A percentile compares a stretch with the other conserved stretches of the same genome.
These are phyloP conservation scores for Aleurites moluccanus DNA, from an alignment of 441 rosid genomes.

Conservation along the genomic window DNA sequence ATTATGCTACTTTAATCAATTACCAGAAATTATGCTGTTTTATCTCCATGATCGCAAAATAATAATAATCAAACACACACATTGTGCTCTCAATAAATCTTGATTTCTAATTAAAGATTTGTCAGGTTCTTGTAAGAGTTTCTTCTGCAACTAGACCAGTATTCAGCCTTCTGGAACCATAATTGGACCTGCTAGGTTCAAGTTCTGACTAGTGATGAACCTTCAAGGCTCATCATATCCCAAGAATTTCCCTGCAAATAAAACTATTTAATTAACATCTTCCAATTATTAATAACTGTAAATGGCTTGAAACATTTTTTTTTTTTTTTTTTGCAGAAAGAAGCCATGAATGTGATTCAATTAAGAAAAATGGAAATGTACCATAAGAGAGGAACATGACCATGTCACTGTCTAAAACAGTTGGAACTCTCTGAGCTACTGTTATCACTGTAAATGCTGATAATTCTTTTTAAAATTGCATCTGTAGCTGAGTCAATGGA, in stretches of 20 bases:
- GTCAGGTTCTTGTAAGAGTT: slow-evolving; percentile 24
- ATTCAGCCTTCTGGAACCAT: too few species aligned
- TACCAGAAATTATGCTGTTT: too few species aligned
- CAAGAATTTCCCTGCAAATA: slow-evolving; percentile 55
- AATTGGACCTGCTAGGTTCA: too few species aligned
- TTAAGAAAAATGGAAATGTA: slow-evolving; percentile 18
- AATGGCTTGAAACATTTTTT: too few species aligned
- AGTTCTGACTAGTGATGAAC: too few species aligned
- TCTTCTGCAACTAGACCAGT: slow-evolving; percentile 79
- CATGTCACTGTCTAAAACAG: slow-evolving; percentile 82
- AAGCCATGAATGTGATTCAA: neutral
- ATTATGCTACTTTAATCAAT: too few species aligned
- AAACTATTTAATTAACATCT: too few species aligned
- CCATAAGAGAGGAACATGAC: slow-evolving; percentile 81
- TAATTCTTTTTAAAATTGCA: slow-evolving; percentile 66
- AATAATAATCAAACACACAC: too few species aligned
- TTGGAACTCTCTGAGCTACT: slow-evolving; percentile 41
- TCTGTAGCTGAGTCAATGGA: slow-evolving; percentile 89
- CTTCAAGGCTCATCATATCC: slow-evolving; percentile 74
- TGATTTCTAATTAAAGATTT: neutral
- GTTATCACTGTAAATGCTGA: slow-evolving; percentile 59
- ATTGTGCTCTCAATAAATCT: too few species aligned
- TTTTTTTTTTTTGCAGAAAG: neutral
- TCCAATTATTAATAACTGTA: too few species aligned
- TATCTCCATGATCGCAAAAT: too few species aligned